A percentile compares a stretch with the other conserved stretches of the same genome.
These are phyloP conservation scores for Lactarius hatsudake DNA, from an alignment of 768 basidiomycete species.

Conservation along the genomic window DNA sequence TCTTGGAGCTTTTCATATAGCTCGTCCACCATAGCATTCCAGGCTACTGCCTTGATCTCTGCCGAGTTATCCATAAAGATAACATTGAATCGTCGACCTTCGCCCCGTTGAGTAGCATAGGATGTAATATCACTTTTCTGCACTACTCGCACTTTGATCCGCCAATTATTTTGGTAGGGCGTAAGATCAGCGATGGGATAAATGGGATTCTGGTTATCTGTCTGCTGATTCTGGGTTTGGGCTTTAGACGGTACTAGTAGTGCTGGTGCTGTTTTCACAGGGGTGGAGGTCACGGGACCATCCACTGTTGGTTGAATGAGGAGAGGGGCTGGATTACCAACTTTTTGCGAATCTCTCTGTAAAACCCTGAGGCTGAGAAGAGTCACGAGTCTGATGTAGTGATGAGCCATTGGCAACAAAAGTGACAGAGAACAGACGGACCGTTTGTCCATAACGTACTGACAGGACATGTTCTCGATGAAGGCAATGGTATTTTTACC, in stretches of 20 bases:
- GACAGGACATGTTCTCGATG: slow-evolving; percentile 75
- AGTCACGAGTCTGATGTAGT: slow-evolving; percentile 67
- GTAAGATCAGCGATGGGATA: slow-evolving; percentile 92
- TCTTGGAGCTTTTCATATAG: slow-evolving; percentile 85
- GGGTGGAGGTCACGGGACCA: slow-evolving; percentile 32
- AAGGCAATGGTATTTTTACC: slow-evolving; percentile 65
- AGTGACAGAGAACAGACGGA: slow-evolving; percentile 37
- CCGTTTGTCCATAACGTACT: slow-evolving; percentile 82
- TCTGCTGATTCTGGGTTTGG: slow-evolving; percentile 15
- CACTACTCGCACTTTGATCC: slow-evolving; percentile 91
- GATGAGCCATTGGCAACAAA: slow-evolving; percentile 13
- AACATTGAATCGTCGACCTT: slow-evolving; percentile 92
- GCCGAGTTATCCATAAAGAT: slow-evolving; percentile 94
- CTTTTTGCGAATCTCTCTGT: slow-evolving; percentile 57
- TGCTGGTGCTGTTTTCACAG: slow-evolving; percentile 30
- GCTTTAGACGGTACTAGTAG: slow-evolving; percentile 9
- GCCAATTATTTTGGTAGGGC: slow-evolving; percentile 99
- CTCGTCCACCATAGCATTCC: slow-evolving; percentile 81
- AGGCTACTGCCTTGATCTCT: slow-evolving; percentile 86
- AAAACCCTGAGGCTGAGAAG: slow-evolving; percentile 65
- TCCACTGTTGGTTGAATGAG: slow-evolving; percentile 31
- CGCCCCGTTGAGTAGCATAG: slow-evolving; percentile 88
- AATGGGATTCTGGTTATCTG: slow-evolving; percentile 36
- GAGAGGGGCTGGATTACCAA: slow-evolving; percentile 56
- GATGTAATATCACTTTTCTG: slow-evolving; percentile 84